Evolutionary conservation across 2,329 filamentous ascomycete genomes (phyloP), one percentile per base, ranked within the genome.

Genomic region (Leptosphaerulina australis): DNA sequence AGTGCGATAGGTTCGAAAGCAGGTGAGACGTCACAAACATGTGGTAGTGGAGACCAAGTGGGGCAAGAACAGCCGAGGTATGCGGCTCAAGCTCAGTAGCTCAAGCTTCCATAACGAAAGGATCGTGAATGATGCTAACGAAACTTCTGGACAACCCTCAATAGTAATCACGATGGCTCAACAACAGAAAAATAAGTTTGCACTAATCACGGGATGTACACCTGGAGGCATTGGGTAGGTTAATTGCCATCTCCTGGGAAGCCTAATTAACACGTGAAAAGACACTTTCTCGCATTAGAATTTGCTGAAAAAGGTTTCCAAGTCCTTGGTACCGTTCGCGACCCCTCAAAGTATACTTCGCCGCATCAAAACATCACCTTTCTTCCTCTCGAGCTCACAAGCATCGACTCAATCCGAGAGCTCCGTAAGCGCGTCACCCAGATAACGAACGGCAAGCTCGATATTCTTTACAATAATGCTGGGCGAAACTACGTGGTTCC

Each of bases 381-480:
- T 8, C 63, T 84, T 20, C 72, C 77, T 24, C 74, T 85, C 26
- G 81, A 82, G 53, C 81, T 83, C 40, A 79, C 80, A 48, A 70
- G 75, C 22, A 67, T 72, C 15, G 71, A 76, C n/a, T 81, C 76
- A 50, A 78, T 85, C 49, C 67, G 70, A 18, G 65, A 67, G 9
- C 77, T 83, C 30, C 75, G 74, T 53, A 64, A 72, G 5, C 75
- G 79, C 41, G 74, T 85, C 12, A 67, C 76, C 31, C 67, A 66
- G 11, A 71, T 76, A 15, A 78, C 82, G 0, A 70, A 69, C 7
- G 77, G 77, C 15, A 77, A 75, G 37, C 73, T 85, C n/a, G 77
- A 84, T 59, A 78, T 79, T 56, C 72, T 85, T 10, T 78, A 84
- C 59, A 84, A 84, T 64, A 85, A 85, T 70, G 82, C 82, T 47